Evolutionary conservation across 169 alveolate genomes (phyloP).

Genomic region (Neospora caninum): DNA sequence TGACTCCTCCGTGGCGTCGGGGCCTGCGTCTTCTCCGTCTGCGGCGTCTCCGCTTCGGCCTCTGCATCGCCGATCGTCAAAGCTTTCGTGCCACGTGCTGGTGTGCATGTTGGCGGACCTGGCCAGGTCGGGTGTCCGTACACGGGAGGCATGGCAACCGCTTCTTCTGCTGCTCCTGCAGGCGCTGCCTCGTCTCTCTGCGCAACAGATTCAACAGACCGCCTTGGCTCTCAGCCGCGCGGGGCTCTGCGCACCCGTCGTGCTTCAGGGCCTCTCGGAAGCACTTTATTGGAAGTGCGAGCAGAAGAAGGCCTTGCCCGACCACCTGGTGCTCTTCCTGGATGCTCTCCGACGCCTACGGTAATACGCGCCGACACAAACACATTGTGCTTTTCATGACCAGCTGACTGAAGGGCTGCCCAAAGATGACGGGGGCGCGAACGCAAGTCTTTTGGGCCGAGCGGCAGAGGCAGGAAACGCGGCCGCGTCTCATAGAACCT

Average conservation of each 20-base stretch:
- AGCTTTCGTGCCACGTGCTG: background rate
- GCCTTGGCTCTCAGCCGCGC: background rate
- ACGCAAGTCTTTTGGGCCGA: no score
- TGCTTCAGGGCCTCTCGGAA: background rate
- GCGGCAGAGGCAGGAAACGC: no score
- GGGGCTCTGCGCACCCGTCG: background rate
- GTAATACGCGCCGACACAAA: background rate
- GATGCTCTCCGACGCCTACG: constrained; percentile 32
- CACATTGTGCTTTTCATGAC: no score
- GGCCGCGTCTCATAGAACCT: no score
- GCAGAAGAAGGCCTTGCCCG: background rate
- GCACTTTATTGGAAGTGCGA: constrained; percentile 21
- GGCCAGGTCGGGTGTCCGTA: constrained; percentile 20
- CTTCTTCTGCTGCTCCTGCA: background rate
- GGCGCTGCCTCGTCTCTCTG: background rate
- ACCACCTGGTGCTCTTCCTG: background rate
- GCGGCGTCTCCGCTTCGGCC: background rate
- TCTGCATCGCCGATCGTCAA: background rate
- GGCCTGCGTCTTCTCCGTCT: background rate
- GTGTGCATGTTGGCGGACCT: background rate
- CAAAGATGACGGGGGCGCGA: no score
- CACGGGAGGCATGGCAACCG: constrained; percentile 23
- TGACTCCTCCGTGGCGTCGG: background rate
- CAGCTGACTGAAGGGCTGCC: no score
- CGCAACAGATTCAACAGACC: constrained; percentile 1